Evolutionary conservation across 1,284 basidiomycete genomes (phyloP).

Genomic region (Rhizopogon parksii): DNA sequence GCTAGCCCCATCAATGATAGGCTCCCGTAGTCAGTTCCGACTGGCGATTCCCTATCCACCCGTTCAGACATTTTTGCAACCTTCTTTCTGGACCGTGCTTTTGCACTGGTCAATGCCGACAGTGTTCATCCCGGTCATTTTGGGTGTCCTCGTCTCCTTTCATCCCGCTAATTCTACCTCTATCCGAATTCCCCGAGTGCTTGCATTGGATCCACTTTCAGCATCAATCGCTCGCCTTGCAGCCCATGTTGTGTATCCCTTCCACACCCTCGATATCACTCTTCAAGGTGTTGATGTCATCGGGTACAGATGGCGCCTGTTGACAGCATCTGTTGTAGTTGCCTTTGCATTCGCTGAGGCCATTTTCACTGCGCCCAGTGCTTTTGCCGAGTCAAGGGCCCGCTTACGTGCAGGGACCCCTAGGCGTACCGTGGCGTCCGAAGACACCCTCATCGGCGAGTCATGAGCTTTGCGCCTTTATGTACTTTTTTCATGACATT

Average conservation of each 20-base stretch:
- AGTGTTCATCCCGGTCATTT: slow-evolving; percentile 44
- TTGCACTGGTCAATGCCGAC: slow-evolving; percentile 54
- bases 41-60: slow-evolving; percentile 42
- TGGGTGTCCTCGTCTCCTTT: slow-evolving; percentile 56
- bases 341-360: slow-evolving; percentile 61
- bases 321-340: slow-evolving; percentile 44
- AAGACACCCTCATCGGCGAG: slow-evolving; percentile 10
- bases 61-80: slow-evolving; percentile 33
- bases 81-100: slow-evolving; percentile 44
- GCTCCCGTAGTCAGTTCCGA: slow-evolving; percentile 9
- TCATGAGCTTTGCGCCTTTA: slow-evolving; percentile 3
- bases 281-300: slow-evolving; percentile 40
- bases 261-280: slow-evolving; percentile 22
- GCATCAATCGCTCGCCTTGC: slow-evolving; percentile 55
- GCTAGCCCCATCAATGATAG: slow-evolving; percentile 16
- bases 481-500: not conserved
- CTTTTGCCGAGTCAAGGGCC: slow-evolving; percentile 25
- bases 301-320: slow-evolving; percentile 44
- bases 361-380: slow-evolving; percentile 31
- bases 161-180: slow-evolving; percentile 32
- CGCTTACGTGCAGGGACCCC: slow-evolving; percentile 21
- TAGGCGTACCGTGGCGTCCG: slow-evolving; percentile 16
- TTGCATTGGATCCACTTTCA: slow-evolving; percentile 50
- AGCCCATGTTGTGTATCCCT: slow-evolving; percentile 48
- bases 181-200: slow-evolving; percentile 16